Percentiles rank a stretch among this genome's conserved stretches.
Conservation (phyloP, 75 land plant genomes). For the Selaginella tamariscina region DNA sequence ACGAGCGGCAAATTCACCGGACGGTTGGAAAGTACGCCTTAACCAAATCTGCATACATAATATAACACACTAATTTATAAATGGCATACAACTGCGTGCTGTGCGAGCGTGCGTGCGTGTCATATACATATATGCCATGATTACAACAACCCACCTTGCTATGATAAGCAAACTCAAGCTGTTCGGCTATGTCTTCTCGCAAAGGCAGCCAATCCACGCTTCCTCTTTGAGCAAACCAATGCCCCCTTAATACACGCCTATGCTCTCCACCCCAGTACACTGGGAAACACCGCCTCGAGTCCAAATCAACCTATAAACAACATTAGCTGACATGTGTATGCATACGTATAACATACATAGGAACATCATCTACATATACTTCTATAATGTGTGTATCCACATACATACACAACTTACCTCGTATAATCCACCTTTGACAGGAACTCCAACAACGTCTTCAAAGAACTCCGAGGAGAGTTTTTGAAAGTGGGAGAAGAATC, state of each 20-base stretch:
- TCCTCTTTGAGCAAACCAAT: constrained; percentile 93
- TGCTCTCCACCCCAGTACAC: constrained; percentile 96
- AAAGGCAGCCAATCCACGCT: constrained; percentile 94
- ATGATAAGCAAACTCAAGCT: constrained; percentile 81
- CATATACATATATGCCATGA: background rate
- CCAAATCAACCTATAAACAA: constrained; percentile 63
- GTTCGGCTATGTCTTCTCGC: constrained; percentile 91
- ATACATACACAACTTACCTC: too few relatives aligned
- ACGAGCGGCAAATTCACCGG: constrained; percentile 94
- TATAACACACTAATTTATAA: background rate
- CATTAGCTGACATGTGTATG: too few relatives aligned
- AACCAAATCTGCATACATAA: constrained; percentile 65
- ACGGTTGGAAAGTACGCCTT: constrained; percentile 85
- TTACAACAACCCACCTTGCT: constrained; percentile 37
- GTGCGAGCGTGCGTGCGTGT: too few relatives aligned
- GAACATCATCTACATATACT: too few relatives aligned
- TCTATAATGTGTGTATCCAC: too few relatives aligned
- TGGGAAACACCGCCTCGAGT: constrained; percentile 72
- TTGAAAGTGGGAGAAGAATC: constrained; percentile 3
- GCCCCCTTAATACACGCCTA: constrained; percentile 85
- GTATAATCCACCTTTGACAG: constrained; percentile 96
- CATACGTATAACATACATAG: too few relatives aligned
- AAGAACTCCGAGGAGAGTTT: constrained; percentile 13
- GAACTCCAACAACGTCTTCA: constrained; percentile 74
- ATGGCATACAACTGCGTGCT: too few relatives aligned